Evolutionary conservation across 192 early-diverging fungal species (phyloP).

Genomic region (Backusella circina): DNA sequence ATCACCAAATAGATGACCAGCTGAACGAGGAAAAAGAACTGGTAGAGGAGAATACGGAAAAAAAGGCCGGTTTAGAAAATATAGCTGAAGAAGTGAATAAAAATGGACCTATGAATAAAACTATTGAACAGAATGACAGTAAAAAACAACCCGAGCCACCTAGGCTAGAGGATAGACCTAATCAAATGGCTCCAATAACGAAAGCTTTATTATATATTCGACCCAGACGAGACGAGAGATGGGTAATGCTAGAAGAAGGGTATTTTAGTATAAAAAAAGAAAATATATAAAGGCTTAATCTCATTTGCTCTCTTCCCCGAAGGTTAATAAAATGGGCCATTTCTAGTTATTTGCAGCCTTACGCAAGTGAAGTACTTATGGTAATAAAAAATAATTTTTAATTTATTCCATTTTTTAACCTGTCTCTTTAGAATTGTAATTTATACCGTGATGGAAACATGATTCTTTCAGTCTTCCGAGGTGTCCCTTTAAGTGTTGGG

Average conservation of each 20-base stretch:
- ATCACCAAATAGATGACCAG: background rate
- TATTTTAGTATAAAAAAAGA: background rate
- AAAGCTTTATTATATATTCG: background rate
- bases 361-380: background rate
- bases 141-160: background rate
- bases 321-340: background rate
- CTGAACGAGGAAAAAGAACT: background rate
- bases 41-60: background rate
- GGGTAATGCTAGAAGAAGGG: slow-evolving; percentile 5
- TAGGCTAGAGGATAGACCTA: background rate
- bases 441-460: background rate
- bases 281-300: background rate
- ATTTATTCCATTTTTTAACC: background rate
- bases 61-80: background rate
- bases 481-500: background rate
- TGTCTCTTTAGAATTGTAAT: background rate
- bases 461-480: background rate
- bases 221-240: background rate
- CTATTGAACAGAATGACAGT: background rate
- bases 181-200: background rate
- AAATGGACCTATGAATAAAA: background rate
- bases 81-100: background rate
- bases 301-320: background rate
- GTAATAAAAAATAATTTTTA: background rate
- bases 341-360: background rate